These are phyloP conservation scores for Ogataea methylovora DNA, from an alignment of 805 yeast genomes.

Conservation along the genomic window DNA sequence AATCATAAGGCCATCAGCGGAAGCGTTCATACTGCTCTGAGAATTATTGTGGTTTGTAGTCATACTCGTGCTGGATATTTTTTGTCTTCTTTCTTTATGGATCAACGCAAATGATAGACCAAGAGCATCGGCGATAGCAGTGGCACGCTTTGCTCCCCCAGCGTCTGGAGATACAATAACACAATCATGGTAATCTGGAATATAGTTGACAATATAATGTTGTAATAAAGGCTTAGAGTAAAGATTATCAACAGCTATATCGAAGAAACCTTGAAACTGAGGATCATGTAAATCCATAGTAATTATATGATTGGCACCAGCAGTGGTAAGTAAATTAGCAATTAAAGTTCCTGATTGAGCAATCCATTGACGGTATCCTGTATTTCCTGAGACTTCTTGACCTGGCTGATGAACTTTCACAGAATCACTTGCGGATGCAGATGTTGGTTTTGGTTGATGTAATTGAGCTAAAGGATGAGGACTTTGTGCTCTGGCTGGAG, in stretches of 20 bases:
- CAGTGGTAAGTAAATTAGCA: slow-evolving; percentile 78
- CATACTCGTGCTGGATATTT: too few species aligned
- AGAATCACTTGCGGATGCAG: slow-evolving; percentile 14
- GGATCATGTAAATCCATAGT: slow-evolving; percentile 99
- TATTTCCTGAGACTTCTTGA: slow-evolving; percentile 5
- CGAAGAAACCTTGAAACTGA: slow-evolving; percentile 96
- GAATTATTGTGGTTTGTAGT: background rate
- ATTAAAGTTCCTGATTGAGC: slow-evolving; percentile 91
- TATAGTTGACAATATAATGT: slow-evolving; percentile 68
- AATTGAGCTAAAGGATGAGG: slow-evolving; percentile 2
- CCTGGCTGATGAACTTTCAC: background rate
- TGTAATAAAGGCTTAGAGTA: slow-evolving; percentile 84
- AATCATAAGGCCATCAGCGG: slow-evolving; percentile 3
- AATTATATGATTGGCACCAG: slow-evolving; percentile 94
- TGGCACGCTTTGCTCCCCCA: slow-evolving; percentile 98
- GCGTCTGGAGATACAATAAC: slow-evolving; percentile 97
- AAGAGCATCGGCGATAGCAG: slow-evolving; percentile 84
- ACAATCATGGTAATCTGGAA: slow-evolving; percentile 76
- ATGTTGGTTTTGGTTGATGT: slow-evolving; percentile 6
- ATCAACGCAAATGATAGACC: slow-evolving; percentile 89
- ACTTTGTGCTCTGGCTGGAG: background rate
- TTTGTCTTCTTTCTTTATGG: slow-evolving; percentile 81
- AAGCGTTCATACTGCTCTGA: background rate
- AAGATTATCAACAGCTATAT: slow-evolving; percentile 91
- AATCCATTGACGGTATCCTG: slow-evolving; percentile 89